phyloP scores from a whole-genome alignment of 257 asterid genomes.

The Haberlea rhodopensis region DNA sequence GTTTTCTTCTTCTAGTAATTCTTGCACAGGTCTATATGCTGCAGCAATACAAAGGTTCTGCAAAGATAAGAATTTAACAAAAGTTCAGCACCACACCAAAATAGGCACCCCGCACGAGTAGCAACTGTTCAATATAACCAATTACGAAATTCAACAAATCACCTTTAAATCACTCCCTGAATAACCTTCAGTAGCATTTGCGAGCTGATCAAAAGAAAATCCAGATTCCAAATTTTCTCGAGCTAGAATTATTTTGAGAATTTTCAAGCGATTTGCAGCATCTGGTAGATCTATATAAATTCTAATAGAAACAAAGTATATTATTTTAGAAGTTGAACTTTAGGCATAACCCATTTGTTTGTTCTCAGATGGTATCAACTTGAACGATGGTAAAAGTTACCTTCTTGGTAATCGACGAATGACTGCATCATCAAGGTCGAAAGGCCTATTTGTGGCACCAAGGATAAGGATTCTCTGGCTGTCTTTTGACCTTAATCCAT shows the following conservation, averaged over 20 bases:
- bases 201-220: conserved; percentile 72
- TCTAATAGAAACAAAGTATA: conserved; percentile 45
- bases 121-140: neutral
- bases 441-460: conserved; percentile 99
- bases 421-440: conserved; percentile 99
- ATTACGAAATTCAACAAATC: conserved; percentile 25
- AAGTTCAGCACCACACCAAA: neutral
- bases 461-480: conserved; percentile 91
- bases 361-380: neutral
- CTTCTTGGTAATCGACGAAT: conserved; percentile 97
- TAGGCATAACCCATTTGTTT: neutral
- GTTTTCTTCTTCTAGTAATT: conserved; percentile 70
- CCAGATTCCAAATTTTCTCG: conserved; percentile 72
- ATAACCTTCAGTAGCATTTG: conserved; percentile 94
- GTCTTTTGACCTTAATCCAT: conserved; percentile 94
- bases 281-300: conserved; percentile 95
- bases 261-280: conserved; percentile 81
- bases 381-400: conserved; percentile 27
- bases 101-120: conserved; percentile 21
- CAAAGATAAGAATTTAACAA: conserved; percentile 24
- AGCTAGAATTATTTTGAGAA: conserved; percentile 76
- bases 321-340: no score
- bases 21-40: conserved; percentile 94
- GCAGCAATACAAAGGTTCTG: conserved; percentile 97
- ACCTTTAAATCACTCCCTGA: conserved; percentile 99